A percentile compares a stretch with the other conserved stretches of the same genome.
phyloP scores from a whole-genome alignment of 225 moss, liverwort and hornwort genomes.

The Polytrichum formosum region DNA sequence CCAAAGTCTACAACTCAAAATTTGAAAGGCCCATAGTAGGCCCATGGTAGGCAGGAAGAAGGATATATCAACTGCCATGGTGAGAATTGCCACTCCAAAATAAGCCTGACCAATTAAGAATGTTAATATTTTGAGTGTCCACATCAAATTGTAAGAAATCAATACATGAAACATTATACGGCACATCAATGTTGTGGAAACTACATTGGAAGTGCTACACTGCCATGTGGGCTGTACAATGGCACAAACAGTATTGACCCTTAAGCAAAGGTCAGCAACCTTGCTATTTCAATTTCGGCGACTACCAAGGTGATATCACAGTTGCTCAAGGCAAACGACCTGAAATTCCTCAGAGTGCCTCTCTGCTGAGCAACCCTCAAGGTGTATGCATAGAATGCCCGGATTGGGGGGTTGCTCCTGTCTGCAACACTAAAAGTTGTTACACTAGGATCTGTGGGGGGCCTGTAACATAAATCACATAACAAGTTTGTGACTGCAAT shows the following conservation, averaged over 20 bases:
- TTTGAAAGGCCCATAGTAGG: too few relatives aligned
- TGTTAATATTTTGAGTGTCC: too few relatives aligned
- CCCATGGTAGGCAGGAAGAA: too few relatives aligned
- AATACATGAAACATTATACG: too few relatives aligned
- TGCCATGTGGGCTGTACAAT: constrained; percentile 4
- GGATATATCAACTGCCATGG: too few relatives aligned
- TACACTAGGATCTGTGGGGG: constrained; percentile 10
- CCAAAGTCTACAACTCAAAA: too few relatives aligned
- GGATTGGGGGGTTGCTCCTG: constrained; percentile 18
- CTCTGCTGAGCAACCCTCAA: constrained; percentile 9
- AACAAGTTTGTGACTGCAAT: constrained; percentile 23
- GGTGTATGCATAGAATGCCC: constrained; percentile 11
- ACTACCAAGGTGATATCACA: neutral
- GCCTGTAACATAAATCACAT: constrained; percentile 2
- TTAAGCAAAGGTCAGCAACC: constrained; percentile 11
- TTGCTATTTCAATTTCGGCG: constrained; percentile 1
- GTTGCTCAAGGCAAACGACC: constrained; percentile 5
- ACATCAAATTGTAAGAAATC: too few relatives aligned
- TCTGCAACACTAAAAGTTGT: constrained; percentile 1
- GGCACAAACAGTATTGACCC: constrained; percentile 13
- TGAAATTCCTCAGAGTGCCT: constrained; percentile 4
- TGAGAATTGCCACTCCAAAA: too few relatives aligned
- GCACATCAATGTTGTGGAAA: neutral
- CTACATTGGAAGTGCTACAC: constrained; percentile 12
- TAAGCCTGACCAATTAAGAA: too few relatives aligned